These are phyloP conservation scores for Lenzites betulinus DNA, from an alignment of 768 basidiomycete species.

Conservation along the genomic window DNA sequence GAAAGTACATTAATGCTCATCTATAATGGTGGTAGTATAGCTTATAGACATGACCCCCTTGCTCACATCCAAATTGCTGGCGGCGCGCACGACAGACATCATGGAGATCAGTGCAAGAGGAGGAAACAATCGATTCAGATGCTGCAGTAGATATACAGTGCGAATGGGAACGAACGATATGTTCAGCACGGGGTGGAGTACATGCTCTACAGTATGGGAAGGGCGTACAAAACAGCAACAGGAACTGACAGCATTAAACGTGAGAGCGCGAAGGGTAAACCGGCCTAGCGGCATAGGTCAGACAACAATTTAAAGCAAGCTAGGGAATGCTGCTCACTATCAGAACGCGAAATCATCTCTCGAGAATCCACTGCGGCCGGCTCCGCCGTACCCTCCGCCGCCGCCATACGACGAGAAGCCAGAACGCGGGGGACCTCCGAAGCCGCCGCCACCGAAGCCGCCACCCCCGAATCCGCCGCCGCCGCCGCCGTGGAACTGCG, in stretches of 20 bases:
- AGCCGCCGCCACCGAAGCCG: slow-evolving; percentile 15
- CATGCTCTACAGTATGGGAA: slow-evolving; percentile 16
- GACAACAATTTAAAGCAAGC: neutral
- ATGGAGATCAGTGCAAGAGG: too few species aligned
- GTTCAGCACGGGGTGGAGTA: slow-evolving; percentile 3
- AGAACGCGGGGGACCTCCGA: too few species aligned
- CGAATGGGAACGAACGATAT: slow-evolving; percentile 4
- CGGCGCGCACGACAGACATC: too few species aligned
- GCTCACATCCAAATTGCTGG: neutral
- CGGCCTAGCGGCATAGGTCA: neutral
- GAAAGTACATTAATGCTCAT: slow-evolving; percentile 18
- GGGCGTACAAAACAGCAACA: neutral
- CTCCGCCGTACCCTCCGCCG: slow-evolving; percentile 1
- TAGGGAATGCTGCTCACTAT: neutral
- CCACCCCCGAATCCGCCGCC: slow-evolving; percentile 27
- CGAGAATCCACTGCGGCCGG: neutral
- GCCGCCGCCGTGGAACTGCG: slow-evolving; percentile 56
- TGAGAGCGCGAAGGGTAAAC: neutral
- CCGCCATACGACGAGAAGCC: neutral
- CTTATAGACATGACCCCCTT: slow-evolving; percentile 12
- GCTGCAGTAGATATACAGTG: slow-evolving; percentile 19
- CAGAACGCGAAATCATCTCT: slow-evolving; percentile 15
- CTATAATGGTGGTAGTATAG: slow-evolving; percentile 10
- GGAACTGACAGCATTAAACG: neutral
- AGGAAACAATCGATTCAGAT: neutral